Evolutionary conservation across 225 moss, liverwort and hornwort species (phyloP).

Genomic region (Rhytidiadelphus loreus): DNA sequence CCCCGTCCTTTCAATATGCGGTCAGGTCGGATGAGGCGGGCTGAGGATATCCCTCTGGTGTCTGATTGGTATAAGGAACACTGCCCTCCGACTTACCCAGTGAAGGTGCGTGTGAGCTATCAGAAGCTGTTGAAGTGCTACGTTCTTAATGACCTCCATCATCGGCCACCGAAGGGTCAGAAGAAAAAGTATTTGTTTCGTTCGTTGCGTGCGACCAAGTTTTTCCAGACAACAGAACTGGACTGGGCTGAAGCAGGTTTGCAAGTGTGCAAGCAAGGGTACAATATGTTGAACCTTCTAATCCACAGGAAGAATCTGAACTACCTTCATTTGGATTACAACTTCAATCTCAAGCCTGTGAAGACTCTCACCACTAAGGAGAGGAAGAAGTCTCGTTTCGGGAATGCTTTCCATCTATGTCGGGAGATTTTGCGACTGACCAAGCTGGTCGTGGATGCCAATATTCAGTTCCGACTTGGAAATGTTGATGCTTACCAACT

Average conservation of each 20-base stretch:
- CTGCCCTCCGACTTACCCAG: conserved; percentile 98
- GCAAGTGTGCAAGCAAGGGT: conserved; percentile 99
- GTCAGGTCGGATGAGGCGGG: conserved; percentile 92
- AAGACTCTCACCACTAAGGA: conserved; percentile 99
- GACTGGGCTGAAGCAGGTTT: conserved; percentile 99
- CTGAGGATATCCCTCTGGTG: conserved; percentile 94
- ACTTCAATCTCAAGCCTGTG: conserved; percentile 98
- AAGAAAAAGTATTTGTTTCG: conserved; percentile 96
- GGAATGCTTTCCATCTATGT: conserved; percentile 97
- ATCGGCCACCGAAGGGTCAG: conserved; percentile 98
- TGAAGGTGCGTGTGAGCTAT: conserved; percentile 98
- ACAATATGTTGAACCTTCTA: conserved; percentile 96
- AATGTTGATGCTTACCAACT: conserved; percentile 99
- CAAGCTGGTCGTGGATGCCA: conserved; percentile 95
- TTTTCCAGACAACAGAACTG: conserved; percentile 95
- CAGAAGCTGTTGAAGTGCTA: conserved; percentile 99
- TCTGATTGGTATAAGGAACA: conserved; percentile 99
- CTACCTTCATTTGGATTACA: conserved; percentile 96
- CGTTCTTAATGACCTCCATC: conserved; percentile 95
- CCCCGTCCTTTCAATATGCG: conserved; percentile 99
- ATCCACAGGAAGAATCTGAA: conserved; percentile 99
- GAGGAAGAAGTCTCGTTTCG: conserved; percentile 97
- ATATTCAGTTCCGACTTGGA: conserved; percentile 95
- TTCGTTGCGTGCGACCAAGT: conserved; percentile 94
- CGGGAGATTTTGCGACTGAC: conserved; percentile 95